Evolutionary conservation across 805 yeast genomes (phyloP).

Genomic region (Pichia pseudocactophila): DNA sequence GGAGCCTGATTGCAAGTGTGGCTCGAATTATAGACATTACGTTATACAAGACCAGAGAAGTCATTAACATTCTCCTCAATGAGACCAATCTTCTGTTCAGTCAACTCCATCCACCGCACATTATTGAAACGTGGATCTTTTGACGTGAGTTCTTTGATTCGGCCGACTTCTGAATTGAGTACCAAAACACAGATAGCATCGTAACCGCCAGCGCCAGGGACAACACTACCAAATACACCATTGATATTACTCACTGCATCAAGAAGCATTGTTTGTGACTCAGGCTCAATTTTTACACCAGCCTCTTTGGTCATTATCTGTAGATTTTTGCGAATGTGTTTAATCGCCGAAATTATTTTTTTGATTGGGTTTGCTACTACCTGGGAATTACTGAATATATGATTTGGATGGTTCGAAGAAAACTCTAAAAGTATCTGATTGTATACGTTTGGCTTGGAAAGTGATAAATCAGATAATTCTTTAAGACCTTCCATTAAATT

Average conservation of each 20-base stretch:
- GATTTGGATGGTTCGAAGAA: constrained; percentile 5
- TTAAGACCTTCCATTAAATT: constrained; percentile 42
- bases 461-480: constrained; percentile 29
- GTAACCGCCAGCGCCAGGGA: constrained; percentile 98
- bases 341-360: constrained; percentile 32
- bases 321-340: constrained; percentile 46
- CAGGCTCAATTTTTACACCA: constrained; percentile 87
- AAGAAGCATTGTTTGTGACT: constrained; percentile 58
- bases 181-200: constrained; percentile 82
- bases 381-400: neutral
- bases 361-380: neutral
- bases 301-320: constrained; percentile 52
- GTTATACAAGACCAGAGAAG: constrained; percentile 19
- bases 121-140: constrained; percentile 28
- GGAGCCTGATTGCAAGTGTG: too few species aligned
- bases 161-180: constrained; percentile 33
- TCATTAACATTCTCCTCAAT: constrained; percentile 36
- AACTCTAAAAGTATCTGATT: constrained; percentile 17
- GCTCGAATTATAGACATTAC: neutral
- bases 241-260: constrained; percentile 45
- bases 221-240: constrained; percentile 92
- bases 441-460: constrained; percentile 30
- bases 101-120: constrained; percentile 62
- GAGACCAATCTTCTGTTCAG: constrained; percentile 55
- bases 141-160: constrained; percentile 20